phyloP scores from a whole-genome alignment of 805 yeast genomes.

The Saturnispora hagleri region DNA sequence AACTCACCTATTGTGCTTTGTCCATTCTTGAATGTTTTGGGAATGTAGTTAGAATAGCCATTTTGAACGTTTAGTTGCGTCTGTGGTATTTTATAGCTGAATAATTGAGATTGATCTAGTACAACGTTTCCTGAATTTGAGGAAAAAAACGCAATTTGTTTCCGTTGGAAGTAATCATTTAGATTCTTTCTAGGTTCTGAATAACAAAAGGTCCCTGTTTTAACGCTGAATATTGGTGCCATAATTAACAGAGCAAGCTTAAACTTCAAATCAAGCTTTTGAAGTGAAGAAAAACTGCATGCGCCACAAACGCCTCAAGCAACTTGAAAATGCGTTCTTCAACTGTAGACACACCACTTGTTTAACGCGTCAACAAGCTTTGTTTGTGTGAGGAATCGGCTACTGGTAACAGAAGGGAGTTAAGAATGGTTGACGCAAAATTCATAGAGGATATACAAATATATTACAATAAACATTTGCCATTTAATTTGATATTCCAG shows the following conservation, averaged over 20 bases:
- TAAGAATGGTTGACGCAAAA: slow-evolving; percentile 21
- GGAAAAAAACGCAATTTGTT: slow-evolving; percentile 8
- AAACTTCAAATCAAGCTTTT: background rate
- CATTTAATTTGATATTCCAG: slow-evolving; percentile 68
- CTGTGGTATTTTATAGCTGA: background rate
- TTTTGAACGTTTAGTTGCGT: slow-evolving; percentile 6
- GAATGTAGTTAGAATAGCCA: slow-evolving; percentile 7
- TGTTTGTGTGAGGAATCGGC: background rate
- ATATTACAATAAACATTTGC: slow-evolving; percentile 63
- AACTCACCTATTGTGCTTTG: slow-evolving; percentile 8
- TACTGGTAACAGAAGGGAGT: background rate
- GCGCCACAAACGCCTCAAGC: background rate
- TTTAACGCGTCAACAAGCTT: background rate
- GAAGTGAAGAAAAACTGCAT: background rate
- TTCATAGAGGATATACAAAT: slow-evolving; percentile 46
- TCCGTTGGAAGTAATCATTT: background rate
- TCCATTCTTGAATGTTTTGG: slow-evolving; percentile 4
- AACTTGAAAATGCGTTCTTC: too few species aligned
- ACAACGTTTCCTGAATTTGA: background rate
- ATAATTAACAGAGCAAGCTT: background rate
- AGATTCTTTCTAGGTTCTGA: background rate
- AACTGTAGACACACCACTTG: background rate
- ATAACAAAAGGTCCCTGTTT: background rate
- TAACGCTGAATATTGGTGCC: background rate
- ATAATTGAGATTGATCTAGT: slow-evolving; percentile 3